Percentiles rank a stretch among this genome's conserved stretches.
These are phyloP conservation scores for Colletotrichum agaves DNA, from an alignment of 2,329 filamentous ascomycete species.

Conservation along the genomic window DNA sequence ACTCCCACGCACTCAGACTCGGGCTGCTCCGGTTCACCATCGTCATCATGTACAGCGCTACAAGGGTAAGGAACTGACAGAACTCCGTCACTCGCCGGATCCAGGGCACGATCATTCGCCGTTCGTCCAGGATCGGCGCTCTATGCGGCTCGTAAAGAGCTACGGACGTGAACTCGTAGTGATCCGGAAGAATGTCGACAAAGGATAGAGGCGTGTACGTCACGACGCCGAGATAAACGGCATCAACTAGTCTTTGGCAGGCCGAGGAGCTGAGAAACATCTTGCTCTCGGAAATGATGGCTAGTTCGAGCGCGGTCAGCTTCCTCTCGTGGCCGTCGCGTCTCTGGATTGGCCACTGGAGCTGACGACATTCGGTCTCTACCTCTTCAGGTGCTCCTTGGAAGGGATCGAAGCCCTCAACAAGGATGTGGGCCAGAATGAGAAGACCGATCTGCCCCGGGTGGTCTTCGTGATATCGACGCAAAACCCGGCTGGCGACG, in stretches of 20 bases:
- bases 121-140: slow-evolving; percentile 75
- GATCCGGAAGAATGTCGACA: slow-evolving; percentile 78
- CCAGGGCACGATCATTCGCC: slow-evolving; percentile 77
- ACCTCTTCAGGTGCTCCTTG: slow-evolving; percentile 73
- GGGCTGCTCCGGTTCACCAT: slow-evolving; percentile 66
- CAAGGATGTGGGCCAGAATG: slow-evolving; percentile 73
- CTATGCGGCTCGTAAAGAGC: slow-evolving; percentile 75
- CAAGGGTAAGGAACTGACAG: slow-evolving; percentile 70
- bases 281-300: slow-evolving; percentile 78
- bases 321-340: slow-evolving; percentile 60
- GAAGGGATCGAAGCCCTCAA: slow-evolving; percentile 78
- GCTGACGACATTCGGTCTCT: slow-evolving; percentile 42
- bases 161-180: slow-evolving; percentile 77
- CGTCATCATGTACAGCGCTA: slow-evolving; percentile 70
- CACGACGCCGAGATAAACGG: slow-evolving; percentile 74
- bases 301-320: slow-evolving; percentile 76
- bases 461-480: slow-evolving; percentile 75
- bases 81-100: slow-evolving; percentile 75
- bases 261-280: slow-evolving; percentile 73
- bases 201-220: slow-evolving; percentile 79
- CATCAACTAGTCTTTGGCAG: slow-evolving; percentile 76
- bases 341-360: slow-evolving; percentile 53
- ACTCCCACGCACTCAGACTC: slow-evolving; percentile 62
- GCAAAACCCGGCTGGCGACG: slow-evolving; percentile 72
- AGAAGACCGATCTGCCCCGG: slow-evolving; percentile 71